Percentiles rank a stretch among this genome's conserved stretches.
Conservation (phyloP, 2,329 filamentous ascomycete genomes). For the Cladorrhinum sp. region DNA sequence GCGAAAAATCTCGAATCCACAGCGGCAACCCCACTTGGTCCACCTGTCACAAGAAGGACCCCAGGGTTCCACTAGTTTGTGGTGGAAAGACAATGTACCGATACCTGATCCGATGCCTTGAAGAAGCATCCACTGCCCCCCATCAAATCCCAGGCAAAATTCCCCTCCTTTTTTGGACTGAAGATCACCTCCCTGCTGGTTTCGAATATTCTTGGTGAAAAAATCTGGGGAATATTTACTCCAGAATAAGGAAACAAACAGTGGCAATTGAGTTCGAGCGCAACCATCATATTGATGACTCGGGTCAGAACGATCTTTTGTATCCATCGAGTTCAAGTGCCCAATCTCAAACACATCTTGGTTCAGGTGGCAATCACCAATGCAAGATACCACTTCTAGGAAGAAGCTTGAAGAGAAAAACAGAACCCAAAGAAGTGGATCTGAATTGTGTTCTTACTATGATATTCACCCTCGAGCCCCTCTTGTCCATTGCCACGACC, state of each 20-base stretch:
- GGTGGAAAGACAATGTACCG: constrained; percentile 15
- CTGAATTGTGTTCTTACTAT: too few relatives aligned
- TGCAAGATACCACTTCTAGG: background rate
- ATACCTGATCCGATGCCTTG: constrained; percentile 14
- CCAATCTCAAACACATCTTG: background rate
- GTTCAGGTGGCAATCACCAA: background rate
- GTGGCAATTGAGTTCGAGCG: background rate
- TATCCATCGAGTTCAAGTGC: background rate
- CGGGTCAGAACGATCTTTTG: background rate
- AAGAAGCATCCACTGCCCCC: constrained; percentile 1
- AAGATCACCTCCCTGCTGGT: background rate
- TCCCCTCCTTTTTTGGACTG: background rate
- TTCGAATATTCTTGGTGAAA: background rate
- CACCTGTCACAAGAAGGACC: constrained; percentile 20
- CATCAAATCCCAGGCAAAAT: background rate
- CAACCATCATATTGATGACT: background rate
- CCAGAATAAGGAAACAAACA: background rate
- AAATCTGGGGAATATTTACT: background rate
- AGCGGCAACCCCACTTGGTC: constrained; percentile 26
- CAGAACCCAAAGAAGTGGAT: background rate
- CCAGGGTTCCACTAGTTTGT: background rate
- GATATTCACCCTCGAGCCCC: too few relatives aligned
- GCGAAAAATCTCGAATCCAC: constrained; percentile 16
- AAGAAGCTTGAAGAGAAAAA: background rate
- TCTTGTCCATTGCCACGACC: background rate